Base-by-base conservation (phyloP, 2,329 filamentous ascomycete genomes). In the Apiospora hydei region DNA sequence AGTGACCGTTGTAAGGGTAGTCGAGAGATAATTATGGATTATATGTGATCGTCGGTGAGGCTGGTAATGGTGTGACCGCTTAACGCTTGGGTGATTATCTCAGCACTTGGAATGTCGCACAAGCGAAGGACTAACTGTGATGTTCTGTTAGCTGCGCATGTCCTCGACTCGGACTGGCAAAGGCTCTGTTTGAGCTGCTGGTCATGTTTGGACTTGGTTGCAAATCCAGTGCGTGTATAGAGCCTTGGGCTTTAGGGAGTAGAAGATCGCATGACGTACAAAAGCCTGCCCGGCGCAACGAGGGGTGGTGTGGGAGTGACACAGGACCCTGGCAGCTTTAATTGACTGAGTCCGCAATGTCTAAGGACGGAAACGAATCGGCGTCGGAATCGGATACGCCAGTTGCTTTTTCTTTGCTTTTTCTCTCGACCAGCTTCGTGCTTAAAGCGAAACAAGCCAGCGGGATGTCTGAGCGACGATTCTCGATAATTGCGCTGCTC, bases 301-400 rank as follows among this genome's bases (percentile, higher is more conserved):
- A 64, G 57, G 57, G 57, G 57, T 64, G 57, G 57, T 64, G 57
- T 41, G 57, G 57, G 30, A 64, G 53, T 64, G 57, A 11, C 57
- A 64, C 34, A 64, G 57, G 57, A 41, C 34, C 34, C 57, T 64
- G 57, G n/a, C 57, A 64, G 57, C 57, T 64, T 64, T 64, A 64
- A 41, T 64, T 64, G 57, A 64, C n/a, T 64, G 34, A 64, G 57
- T 34, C 57, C 57, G 57, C 21, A 64, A 64, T 41, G 57, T 64
- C 57, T 38, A 16, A 64, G 13, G 34, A 64, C 57, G 57, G 57
- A 41, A 64, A 41, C 34, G 57, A 64, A 64, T 64, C 34, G 30
- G 57, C 57, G 34, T 64, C 34, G 18, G 30, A n/a, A 41, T 64
- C 34, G 41, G 57, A n/a, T 64, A 13, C 57, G 57, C 30, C 18